phyloP scores from a whole-genome alignment of 1,139 yeast genomes.

The Suhomyces bribrorum region DNA sequence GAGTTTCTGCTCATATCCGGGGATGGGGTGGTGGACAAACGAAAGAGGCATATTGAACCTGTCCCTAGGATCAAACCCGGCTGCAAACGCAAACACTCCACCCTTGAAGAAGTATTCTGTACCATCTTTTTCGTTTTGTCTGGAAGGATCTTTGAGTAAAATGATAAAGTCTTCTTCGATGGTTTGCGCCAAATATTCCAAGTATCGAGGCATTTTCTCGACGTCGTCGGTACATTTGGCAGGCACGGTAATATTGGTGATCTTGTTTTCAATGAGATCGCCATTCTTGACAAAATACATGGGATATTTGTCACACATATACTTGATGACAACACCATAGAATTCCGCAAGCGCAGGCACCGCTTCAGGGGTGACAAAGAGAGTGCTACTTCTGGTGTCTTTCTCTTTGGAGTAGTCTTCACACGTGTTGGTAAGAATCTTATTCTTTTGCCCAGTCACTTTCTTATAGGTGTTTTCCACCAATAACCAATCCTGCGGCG shows the following conservation, averaged over 20 bases:
- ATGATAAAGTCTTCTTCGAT: conserved; percentile 72
- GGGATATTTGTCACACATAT: conserved; percentile 61
- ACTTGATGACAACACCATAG: conserved; percentile 50
- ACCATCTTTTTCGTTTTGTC: conserved; percentile 40
- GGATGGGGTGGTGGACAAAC: conserved; percentile 62
- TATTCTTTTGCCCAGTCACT: conserved; percentile 44
- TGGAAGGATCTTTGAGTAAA: conserved; percentile 49
- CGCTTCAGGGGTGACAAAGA: conserved; percentile 44
- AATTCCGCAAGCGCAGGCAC: conserved; percentile 56
- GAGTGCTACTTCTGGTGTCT: conserved; percentile 31
- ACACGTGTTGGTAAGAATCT: conserved; percentile 39
- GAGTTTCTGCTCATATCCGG: conserved; percentile 55
- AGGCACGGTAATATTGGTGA: conserved; percentile 44
- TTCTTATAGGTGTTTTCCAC: conserved; percentile 63
- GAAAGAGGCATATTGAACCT: conserved; percentile 58
- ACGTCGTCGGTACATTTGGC: conserved; percentile 12
- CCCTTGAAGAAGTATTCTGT: conserved; percentile 64
- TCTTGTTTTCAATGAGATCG: conserved; percentile 39
- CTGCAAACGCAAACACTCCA: conserved; percentile 69
- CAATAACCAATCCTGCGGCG: conserved; percentile 63
- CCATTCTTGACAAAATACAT: conserved; percentile 45
- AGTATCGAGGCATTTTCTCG: conserved; percentile 31
- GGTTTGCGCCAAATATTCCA: conserved; percentile 45
- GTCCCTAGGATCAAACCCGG: conserved; percentile 67
- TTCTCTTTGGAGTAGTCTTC: conserved; percentile 36